Evolutionary conservation across 2,329 filamentous ascomycete genomes (phyloP).

Genomic region (Claviceps citrina): DNA sequence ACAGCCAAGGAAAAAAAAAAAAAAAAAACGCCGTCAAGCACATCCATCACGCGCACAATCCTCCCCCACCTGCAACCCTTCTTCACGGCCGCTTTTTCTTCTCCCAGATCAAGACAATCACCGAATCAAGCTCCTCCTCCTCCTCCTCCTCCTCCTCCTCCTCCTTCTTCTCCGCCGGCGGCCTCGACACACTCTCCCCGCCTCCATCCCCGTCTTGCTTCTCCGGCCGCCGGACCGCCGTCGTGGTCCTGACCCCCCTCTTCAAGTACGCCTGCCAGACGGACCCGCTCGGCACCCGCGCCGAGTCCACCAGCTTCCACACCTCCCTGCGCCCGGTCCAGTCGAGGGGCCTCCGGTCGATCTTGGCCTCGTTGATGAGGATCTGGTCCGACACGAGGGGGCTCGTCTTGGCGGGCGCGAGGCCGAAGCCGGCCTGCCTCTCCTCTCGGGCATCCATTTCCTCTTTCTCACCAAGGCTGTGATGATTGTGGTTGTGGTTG

Average conservation of each 20-base stretch:
- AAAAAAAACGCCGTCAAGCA: neutral
- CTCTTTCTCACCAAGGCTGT: too few relatives aligned
- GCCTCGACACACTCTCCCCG: too few relatives aligned
- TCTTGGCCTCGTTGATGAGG: constrained; percentile 16
- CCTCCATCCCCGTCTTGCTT: constrained; percentile 9
- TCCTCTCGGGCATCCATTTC: too few relatives aligned
- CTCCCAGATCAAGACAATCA: constrained; percentile 28
- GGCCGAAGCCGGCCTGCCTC: too few relatives aligned
- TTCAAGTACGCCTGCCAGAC: constrained; percentile 34
- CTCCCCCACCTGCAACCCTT: too few relatives aligned
- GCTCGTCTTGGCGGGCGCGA: neutral
- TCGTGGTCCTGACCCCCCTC: constrained; percentile 8
- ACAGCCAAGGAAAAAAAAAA: too few relatives aligned
- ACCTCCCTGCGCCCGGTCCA: constrained; percentile 23
- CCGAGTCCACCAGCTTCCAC: constrained; percentile 28
- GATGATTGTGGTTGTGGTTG: too few relatives aligned
- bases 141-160: too few relatives aligned
- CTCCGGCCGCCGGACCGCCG: constrained; percentile 8
- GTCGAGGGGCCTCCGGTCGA: constrained; percentile 18
- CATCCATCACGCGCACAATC: too few relatives aligned
- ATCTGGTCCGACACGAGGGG: constrained; percentile 15
- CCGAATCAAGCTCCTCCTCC: constrained; percentile 20
- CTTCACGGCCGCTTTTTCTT: too few relatives aligned
- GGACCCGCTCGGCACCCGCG: constrained; percentile 18
- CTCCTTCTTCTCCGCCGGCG: too few relatives aligned